Evolutionary conservation across 495 filamentous ascomycete genomes (phyloP), one percentile per base, ranked within the genome.

Genomic region (Tirmania nivea): DNA sequence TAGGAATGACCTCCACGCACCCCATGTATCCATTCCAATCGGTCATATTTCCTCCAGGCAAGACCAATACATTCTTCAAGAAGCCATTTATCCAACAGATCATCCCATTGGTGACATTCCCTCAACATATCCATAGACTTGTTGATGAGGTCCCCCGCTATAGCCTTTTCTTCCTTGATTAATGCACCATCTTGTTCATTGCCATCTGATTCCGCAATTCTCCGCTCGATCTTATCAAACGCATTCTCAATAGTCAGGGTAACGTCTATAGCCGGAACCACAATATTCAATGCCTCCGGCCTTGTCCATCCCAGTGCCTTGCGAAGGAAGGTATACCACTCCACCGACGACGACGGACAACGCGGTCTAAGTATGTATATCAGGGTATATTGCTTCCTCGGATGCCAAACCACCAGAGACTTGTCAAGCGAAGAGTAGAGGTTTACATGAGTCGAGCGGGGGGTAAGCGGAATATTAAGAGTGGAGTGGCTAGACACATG

Each of bases 1-100:
- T 4, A 35, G 9, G 37, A 14, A 35, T 14, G 7, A 5, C 7
- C 25, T 31, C 25, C 25, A 45, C 36, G 45, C 58, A 62, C 68
- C 16, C 81, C 81, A 64, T 80, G 73, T 8, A 86, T 66, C 81
- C 81, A 86, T 64, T 86, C 81, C 9, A 86, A 67, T 12, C 81
- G 73, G 59, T 86, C 81, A 59, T 84, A 86, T 35, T 81, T 71
- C 60, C 79, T 81, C 81, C 81, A 86, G 14, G 79, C 81, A 51
- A 86, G 69, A 2, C 81, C 81, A 68, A 86, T 78, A 34, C 73
- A 76, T 54, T 80, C 73, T 34, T 74, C 65, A 45, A 70, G 71
- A 16, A 73, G 65, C 81, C 81, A 85, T 34, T 67, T 55, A 19
- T 74, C 69, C 9, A 84, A 55, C 0, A 84, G 73, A 49, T 81